Evolutionary conservation across 495 filamentous ascomycete species (phyloP), one percentile per base, ranked within the genome.

Genomic region (Hypoxylon fragiforme): DNA sequence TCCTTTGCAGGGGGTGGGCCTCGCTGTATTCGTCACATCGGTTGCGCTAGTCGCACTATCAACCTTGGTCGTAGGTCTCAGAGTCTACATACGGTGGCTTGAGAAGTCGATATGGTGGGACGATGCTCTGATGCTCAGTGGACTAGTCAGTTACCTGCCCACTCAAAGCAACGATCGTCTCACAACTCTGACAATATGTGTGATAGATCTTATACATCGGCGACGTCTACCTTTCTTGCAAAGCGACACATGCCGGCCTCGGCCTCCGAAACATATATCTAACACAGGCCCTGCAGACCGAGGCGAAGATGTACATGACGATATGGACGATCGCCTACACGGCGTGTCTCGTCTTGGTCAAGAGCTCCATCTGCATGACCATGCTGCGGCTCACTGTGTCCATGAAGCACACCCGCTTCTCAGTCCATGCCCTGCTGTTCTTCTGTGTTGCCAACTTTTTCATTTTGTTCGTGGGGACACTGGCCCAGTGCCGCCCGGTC

Each of bases 101-200:
- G 56, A 56, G 7, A 31, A 14, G 22, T 39, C 22, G 12, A 19
- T 64, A 2, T 54, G 60, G 51, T 64, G 60, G 60, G 60, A 64
- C 20, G 60, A 64, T 21, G 43, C 38, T 1, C 11, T 60, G 13
- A 64, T 64, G 56, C 31, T 49, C 1, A 8, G 15, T 3, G 56
- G 41, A 15, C 15, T 56, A 22, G 60, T 64, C 5, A 60, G 51
- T n/a, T 54, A 39, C 28, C 35, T 18, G 3, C 1, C 15, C 5
- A 36, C 16, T 1, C 18, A 1, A 28, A 6, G 19, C 20, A 7
- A 1, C 0, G 1, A 32, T 18, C 12, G 13, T 6, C 12, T 9
- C 3, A 6, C 14, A 0, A 45, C 28, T 20, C 43, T 55, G n/a
- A 61, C 51, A 24, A 9, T 4, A 12, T 16, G 24, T 3, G 15